These are phyloP conservation scores for Pythium volutum DNA, from an alignment of 352 stramenopile species.

Conservation along the genomic window DNA sequence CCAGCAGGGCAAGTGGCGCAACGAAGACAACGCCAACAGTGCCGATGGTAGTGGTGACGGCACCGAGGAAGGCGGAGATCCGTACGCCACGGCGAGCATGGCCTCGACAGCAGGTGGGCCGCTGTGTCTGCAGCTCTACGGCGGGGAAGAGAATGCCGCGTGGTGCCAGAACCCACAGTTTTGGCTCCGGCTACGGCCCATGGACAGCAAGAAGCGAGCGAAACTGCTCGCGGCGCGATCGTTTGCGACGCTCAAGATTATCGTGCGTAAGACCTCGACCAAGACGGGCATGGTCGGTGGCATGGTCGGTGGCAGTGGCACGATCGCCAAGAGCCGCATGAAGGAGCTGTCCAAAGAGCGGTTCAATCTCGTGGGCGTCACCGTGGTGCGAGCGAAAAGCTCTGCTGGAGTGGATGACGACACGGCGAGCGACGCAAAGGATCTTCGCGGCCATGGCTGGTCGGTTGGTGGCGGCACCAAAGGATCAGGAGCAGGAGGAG, in stretches of 20 bases:
- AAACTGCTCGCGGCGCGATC: conserved; percentile 34
- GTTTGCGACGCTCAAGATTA: conserved; percentile 66
- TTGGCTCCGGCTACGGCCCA: conserved; percentile 49
- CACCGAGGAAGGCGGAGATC: conserved; percentile 23
- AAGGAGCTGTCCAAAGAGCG: conserved; percentile 60
- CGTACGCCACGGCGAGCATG: conserved; percentile 16
- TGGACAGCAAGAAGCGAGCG: conserved; percentile 22
- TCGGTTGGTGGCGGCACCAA: not conserved
- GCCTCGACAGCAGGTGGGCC: conserved; percentile 73
- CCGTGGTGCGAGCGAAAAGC: conserved; percentile 36
- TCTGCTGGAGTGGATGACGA: not conserved
- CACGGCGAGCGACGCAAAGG: conserved; percentile 4
- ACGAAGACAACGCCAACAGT: conserved; percentile 23
- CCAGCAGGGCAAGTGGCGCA: conserved; percentile 64
- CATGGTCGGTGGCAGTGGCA: conserved; percentile 9
- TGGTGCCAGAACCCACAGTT: conserved; percentile 92
- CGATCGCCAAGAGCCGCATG: conserved; percentile 39
- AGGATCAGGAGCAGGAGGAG: not conserved
- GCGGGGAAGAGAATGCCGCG: conserved; percentile 49
- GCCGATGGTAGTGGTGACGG: conserved; percentile 20
- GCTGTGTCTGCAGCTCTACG: conserved; percentile 43
- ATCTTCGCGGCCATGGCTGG: not conserved
- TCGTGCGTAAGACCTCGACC: conserved; percentile 68
- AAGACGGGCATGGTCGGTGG: conserved; percentile 29
- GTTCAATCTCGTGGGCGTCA: conserved; percentile 58